Evolutionary conservation across 2,329 filamentous ascomycete genomes (phyloP).

Genomic region (Colletotrichum ledebouriae): DNA sequence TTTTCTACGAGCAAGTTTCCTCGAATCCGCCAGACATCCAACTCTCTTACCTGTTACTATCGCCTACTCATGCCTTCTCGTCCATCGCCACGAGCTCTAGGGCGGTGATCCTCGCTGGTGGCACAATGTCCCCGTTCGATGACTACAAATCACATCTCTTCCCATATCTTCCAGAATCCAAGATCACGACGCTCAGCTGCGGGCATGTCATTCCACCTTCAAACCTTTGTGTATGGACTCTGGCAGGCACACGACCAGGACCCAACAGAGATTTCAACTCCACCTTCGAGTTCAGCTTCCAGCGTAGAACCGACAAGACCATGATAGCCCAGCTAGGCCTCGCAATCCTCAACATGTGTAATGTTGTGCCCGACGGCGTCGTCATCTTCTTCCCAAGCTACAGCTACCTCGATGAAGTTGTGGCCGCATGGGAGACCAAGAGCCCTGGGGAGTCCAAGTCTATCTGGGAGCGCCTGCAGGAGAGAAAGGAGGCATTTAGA

Average conservation of each 20-base stretch:
- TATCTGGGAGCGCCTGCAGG: constrained; percentile 70
- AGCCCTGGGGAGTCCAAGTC: constrained; percentile 50
- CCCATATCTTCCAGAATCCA: constrained; percentile 73
- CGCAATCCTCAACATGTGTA: constrained; percentile 78
- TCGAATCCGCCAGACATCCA: constrained; percentile 61
- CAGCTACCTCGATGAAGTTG: constrained; percentile 84
- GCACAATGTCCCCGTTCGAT: constrained; percentile 96
- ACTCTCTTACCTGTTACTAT: constrained; percentile 88
- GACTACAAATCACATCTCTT: constrained; percentile 92
- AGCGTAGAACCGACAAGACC: constrained; percentile 75
- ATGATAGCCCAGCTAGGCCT: constrained; percentile 83
- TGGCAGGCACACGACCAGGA: constrained; percentile 63
- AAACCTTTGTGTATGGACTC: constrained; percentile 83
- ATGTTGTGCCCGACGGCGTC: constrained; percentile 85
- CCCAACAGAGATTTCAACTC: constrained; percentile 49
- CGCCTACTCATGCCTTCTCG: constrained; percentile 91
- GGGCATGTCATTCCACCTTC: constrained; percentile 90
- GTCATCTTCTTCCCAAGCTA: constrained; percentile 98
- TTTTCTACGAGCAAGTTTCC: constrained; percentile 70
- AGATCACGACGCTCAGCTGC: constrained; percentile 87
- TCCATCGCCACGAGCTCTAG: constrained; percentile 87
- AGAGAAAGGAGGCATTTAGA: constrained; percentile 73
- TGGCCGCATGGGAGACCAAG: constrained; percentile 69
- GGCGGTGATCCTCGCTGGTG: constrained; percentile 90
- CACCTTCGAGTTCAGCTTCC: constrained; percentile 89